These are phyloP conservation scores for Sphaerulina vaccinii DNA, from an alignment of 2,329 filamentous ascomycete species.

Conservation along the genomic window DNA sequence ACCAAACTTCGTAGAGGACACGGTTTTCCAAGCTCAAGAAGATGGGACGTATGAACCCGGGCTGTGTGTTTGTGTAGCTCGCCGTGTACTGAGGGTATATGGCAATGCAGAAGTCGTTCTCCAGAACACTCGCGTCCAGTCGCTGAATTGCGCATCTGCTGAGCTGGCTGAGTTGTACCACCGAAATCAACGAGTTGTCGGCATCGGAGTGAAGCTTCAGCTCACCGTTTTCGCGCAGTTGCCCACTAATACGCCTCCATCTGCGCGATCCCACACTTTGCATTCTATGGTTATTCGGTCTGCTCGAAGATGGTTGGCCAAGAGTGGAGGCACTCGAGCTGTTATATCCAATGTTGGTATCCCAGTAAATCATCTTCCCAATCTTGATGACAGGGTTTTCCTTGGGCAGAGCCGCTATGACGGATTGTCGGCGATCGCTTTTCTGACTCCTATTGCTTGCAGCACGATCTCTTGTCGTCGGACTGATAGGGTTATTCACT, in stretches of 20 bases:
- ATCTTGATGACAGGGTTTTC: slow-evolving; percentile 90
- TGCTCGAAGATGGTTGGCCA: slow-evolving; percentile 23
- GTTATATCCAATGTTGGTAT: slow-evolving; percentile 60
- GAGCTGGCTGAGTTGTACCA: slow-evolving; percentile 83
- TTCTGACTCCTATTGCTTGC: slow-evolving; percentile 29
- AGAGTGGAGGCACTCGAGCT: slow-evolving; percentile 35
- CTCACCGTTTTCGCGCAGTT: slow-evolving; percentile 90
- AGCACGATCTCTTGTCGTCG: slow-evolving; percentile 28
- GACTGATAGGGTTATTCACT: slow-evolving; percentile 23
- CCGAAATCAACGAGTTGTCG: slow-evolving; percentile 74
- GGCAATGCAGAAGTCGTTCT: slow-evolving; percentile 90
- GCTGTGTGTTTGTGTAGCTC: slow-evolving; percentile 62
- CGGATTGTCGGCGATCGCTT: slow-evolving; percentile 47
- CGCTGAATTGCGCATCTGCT: slow-evolving; percentile 88
- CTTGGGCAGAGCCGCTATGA: slow-evolving; percentile 54
- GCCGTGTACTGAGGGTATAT: slow-evolving; percentile 92
- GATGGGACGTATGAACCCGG: slow-evolving; percentile 78
- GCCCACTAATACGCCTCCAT: slow-evolving; percentile 89
- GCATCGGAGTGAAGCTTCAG: slow-evolving; percentile 87
- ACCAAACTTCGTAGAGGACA: slow-evolving; percentile 96
- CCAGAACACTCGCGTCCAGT: slow-evolving; percentile 83
- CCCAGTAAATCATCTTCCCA: slow-evolving; percentile 70
- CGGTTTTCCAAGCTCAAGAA: slow-evolving; percentile 85
- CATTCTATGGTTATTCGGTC: slow-evolving; percentile 55
- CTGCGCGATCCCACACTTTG: slow-evolving; percentile 60